Percentiles rank a stretch among this genome's conserved stretches.
Evolutionary conservation across 176 grass and related monocot species (phyloP).

Genomic region (Paspalum vaginatum): DNA sequence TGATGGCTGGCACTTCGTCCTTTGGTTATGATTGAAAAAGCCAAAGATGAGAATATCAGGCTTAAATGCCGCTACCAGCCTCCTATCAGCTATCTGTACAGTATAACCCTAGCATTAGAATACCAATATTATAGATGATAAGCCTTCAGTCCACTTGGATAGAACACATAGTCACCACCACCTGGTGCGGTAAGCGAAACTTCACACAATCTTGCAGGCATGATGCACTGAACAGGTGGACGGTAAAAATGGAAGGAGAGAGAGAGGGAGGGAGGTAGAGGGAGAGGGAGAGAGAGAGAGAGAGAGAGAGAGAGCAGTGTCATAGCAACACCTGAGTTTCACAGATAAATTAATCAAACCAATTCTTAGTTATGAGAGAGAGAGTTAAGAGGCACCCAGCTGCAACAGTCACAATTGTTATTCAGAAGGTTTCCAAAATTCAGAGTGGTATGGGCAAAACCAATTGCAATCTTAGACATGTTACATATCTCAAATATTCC

Average conservation of each 20-base stretch:
- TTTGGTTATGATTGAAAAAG: constrained; percentile 9
- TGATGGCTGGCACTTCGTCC: constrained; percentile 38
- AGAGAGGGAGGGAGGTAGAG: too few species aligned
- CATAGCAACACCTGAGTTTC: background rate
- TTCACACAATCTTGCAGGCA: constrained; percentile 1
- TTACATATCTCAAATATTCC: background rate
- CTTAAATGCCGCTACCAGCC: background rate
- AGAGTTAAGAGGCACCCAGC: background rate
- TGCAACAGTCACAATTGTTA: background rate
- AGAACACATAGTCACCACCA: constrained; percentile 16
- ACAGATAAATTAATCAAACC: background rate
- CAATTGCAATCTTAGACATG: background rate
- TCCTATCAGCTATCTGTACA: constrained; percentile 5
- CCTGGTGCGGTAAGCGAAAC: constrained; percentile 14
- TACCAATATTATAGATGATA: constrained; percentile 14
- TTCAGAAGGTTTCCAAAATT: background rate
- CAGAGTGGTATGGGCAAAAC: background rate
- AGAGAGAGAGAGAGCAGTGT: background rate
- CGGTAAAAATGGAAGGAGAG: too few species aligned
- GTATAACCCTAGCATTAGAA: background rate
- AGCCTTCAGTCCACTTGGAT: constrained; percentile 15
- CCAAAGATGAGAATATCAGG: background rate
- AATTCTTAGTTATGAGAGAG: too few species aligned
- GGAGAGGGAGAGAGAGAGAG: too few species aligned
- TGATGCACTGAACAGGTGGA: background rate